Conservation (phyloP, 2,329 filamentous ascomycete genomes). For the Colletotrichum incanum region DNA sequence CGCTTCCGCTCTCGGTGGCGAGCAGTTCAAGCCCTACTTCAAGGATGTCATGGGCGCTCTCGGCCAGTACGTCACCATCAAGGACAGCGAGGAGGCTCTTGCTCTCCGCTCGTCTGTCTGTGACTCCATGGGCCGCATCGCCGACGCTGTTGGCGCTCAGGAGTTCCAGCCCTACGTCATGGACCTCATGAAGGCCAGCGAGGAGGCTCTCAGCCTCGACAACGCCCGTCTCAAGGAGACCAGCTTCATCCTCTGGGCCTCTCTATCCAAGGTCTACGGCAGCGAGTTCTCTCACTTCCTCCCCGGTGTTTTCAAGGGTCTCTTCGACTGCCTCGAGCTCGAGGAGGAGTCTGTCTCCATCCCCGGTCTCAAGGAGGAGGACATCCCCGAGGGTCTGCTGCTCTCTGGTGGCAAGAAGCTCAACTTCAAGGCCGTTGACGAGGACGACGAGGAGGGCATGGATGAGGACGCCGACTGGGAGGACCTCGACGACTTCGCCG, state of each 20-base stretch:
- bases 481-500: slow-evolving; percentile 86
- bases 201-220: slow-evolving; percentile 90
- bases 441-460: slow-evolving; percentile 70
- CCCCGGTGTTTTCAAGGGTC: slow-evolving; percentile 81
- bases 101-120: slow-evolving; percentile 91
- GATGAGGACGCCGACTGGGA: slow-evolving; percentile 83
- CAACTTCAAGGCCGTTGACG: slow-evolving; percentile 76
- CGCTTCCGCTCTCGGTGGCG: slow-evolving; percentile 86
- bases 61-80: slow-evolving; percentile 86
- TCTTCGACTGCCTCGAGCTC: slow-evolving; percentile 88
- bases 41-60: slow-evolving; percentile 91
- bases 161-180: slow-evolving; percentile 93
- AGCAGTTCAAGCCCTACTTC: slow-evolving; percentile 92
- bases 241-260: slow-evolving; percentile 97
- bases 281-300: slow-evolving; percentile 87
- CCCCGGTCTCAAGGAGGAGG: slow-evolving; percentile 74
- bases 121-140: slow-evolving; percentile 94
- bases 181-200: slow-evolving; percentile 91
- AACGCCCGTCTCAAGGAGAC: slow-evolving; percentile 95
- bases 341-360: slow-evolving; percentile 90
- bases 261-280: slow-evolving; percentile 93
- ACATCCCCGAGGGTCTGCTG: slow-evolving; percentile 75
- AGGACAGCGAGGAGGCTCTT: slow-evolving; percentile 91
- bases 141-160: slow-evolving; percentile 86
- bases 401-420: slow-evolving; percentile 87